A percentile compares a stretch with the other conserved stretches of the same genome.
These are phyloP conservation scores for Colletotrichum sp. DNA, from an alignment of 2,329 filamentous ascomycete genomes.

Conservation along the genomic window DNA sequence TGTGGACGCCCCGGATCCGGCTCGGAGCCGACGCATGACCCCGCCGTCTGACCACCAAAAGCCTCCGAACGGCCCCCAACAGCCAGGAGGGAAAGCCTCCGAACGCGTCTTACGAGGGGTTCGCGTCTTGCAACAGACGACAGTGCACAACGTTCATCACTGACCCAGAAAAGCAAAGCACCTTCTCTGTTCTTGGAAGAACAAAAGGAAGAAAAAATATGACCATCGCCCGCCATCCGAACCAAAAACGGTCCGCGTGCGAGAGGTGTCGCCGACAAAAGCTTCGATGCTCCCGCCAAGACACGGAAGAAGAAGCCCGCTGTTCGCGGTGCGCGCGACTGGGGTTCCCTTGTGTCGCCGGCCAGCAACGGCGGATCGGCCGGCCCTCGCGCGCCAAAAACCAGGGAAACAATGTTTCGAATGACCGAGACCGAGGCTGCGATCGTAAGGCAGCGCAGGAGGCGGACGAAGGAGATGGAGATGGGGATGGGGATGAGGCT, in stretches of 20 bases:
- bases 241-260: slow-evolving; percentile 35
- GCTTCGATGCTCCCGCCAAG: slow-evolving; percentile 32
- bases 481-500: background rate
- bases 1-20: background rate
- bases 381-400: slow-evolving; percentile 25
- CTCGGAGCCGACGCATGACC: background rate
- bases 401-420: background rate
- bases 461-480: background rate
- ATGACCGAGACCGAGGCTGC: background rate
- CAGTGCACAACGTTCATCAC: background rate
- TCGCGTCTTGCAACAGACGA: background rate
- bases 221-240: slow-evolving; percentile 27
- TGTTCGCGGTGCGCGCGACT: slow-evolving; percentile 34
- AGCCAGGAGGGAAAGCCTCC: background rate
- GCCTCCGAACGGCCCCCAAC: background rate
- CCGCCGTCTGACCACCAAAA: background rate
- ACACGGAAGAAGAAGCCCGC: slow-evolving; percentile 18
- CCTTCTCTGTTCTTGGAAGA: background rate
- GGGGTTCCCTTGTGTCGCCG: slow-evolving; percentile 29
- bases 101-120: background rate
- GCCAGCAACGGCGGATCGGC: slow-evolving; percentile 34
- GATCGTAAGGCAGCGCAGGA: background rate
- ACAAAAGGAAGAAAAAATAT: background rate
- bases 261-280: slow-evolving; percentile 37
- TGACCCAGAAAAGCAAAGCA: background rate